Evolutionary conservation across 441 rosid genomes (phyloP).

Genomic region (Isatis lusitanica): DNA sequence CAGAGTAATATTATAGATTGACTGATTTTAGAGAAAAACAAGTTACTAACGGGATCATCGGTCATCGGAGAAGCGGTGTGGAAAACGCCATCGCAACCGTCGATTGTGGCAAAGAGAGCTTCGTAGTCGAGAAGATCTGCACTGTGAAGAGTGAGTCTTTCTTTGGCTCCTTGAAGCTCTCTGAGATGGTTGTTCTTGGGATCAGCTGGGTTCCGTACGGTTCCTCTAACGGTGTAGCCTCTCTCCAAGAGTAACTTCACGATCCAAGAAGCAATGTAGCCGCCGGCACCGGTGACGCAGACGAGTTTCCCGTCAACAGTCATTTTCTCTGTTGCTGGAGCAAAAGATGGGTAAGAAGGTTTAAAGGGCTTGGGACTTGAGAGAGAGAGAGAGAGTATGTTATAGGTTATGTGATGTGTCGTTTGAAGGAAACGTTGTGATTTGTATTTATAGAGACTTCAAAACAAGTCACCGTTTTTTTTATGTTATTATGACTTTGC

Average conservation of each 20-base stretch:
- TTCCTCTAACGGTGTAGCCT: conserved; percentile 80
- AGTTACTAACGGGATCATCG: conserved; percentile 70
- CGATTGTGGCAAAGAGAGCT: conserved; percentile 60
- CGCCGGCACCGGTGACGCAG: conserved; percentile 96
- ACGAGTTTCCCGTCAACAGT: conserved; percentile 64
- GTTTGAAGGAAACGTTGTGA: conserved; percentile 9
- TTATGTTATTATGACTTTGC: neutral
- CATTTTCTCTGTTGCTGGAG: conserved; percentile 33
- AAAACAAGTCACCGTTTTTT: neutral
- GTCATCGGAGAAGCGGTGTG: conserved; percentile 90
- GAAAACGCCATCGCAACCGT: conserved; percentile 83
- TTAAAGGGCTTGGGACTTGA: neutral
- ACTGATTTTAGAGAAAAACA: neutral
- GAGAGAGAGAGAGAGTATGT: neutral
- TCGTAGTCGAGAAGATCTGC: conserved; percentile 82
- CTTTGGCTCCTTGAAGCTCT: conserved; percentile 81
- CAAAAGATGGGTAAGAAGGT: conserved; percentile 13
- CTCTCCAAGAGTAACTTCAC: conserved; percentile 72
- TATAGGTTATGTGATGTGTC: conserved; percentile 18
- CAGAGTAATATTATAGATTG: neutral
- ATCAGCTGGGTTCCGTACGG: conserved; percentile 82
- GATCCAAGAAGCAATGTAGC: conserved; percentile 92
- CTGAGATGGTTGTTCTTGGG: conserved; percentile 80
- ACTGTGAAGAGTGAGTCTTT: conserved; percentile 66
- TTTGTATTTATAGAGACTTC: conserved; percentile 33